Evolutionary conservation across 164 flowering plant species (phyloP).

Genomic region (Dillenia suffruticosa): DNA sequence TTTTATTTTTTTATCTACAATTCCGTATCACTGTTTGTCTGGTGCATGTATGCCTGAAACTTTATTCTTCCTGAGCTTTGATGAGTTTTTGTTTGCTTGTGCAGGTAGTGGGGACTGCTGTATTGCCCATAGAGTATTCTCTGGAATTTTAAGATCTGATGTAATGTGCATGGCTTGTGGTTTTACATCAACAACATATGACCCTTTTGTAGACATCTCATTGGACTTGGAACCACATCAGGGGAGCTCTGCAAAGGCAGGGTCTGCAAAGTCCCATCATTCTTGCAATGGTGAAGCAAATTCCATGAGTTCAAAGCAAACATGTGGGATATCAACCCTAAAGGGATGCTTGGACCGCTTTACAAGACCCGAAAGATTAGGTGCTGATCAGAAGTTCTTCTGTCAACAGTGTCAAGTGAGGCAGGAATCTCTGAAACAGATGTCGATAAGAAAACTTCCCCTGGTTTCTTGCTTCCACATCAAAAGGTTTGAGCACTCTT

Average conservation of each 20-base stretch:
- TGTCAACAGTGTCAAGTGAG: conserved; percentile 83
- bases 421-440: conserved; percentile 89
- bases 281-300: conserved; percentile 44
- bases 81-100: conserved; percentile 21
- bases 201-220: conserved; percentile 71
- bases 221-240: conserved; percentile 71
- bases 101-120: conserved; percentile 72
- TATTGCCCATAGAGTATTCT: conserved; percentile 73
- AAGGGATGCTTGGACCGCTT: conserved; percentile 77
- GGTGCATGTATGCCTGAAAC: too few relatives aligned
- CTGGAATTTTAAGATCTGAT: conserved; percentile 69
- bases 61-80: too few relatives aligned
- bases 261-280: conserved; percentile 38
- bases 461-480: conserved; percentile 89
- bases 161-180: conserved; percentile 70
- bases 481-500: conserved; percentile 89
- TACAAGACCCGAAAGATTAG: conserved; percentile 77
- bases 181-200: conserved; percentile 67
- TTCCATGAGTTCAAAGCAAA: conserved; percentile 29
- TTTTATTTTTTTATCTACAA: too few relatives aligned
- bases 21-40: too few relatives aligned
- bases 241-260: conserved; percentile 32
- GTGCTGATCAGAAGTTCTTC: conserved; percentile 79
- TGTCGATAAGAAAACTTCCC: conserved; percentile 88
- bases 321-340: conserved; percentile 51